These are phyloP conservation scores for Colletotrichum plurivorum DNA, from an alignment of 2,329 filamentous ascomycete species.

Conservation along the genomic window DNA sequence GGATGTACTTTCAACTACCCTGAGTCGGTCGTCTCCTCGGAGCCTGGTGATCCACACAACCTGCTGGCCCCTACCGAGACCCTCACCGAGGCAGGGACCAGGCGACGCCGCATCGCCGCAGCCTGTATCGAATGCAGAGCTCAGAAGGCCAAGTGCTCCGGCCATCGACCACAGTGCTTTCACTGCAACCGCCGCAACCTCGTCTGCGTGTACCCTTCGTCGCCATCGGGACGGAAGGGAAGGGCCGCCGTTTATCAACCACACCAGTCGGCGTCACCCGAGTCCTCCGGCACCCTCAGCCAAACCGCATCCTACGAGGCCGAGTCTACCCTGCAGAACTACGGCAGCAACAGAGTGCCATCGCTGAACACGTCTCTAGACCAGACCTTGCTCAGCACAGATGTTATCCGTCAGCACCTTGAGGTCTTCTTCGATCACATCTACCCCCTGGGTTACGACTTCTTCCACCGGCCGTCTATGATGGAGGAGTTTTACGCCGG, in stretches of 20 bases:
- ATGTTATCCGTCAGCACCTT: slow-evolving; percentile 30
- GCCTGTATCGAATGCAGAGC: slow-evolving; percentile 53
- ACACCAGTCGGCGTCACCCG: slow-evolving; percentile 7
- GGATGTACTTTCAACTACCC: slow-evolving; percentile 30
- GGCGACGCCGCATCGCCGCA: slow-evolving; percentile 43
- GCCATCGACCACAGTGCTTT: slow-evolving; percentile 40
- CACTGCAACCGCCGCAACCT: slow-evolving; percentile 26
- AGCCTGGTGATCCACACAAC: slow-evolving; percentile 13
- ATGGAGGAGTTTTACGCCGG: slow-evolving; percentile 29
- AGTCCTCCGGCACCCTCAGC: slow-evolving; percentile 12
- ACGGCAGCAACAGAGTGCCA: neutral
- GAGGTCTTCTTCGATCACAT: slow-evolving; percentile 31
- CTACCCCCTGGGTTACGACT: slow-evolving; percentile 26
- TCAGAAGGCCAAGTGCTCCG: slow-evolving; percentile 54
- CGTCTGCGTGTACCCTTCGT: slow-evolving; percentile 8
- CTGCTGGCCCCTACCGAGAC: slow-evolving; percentile 18
- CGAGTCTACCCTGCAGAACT: neutral
- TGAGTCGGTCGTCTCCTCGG: slow-evolving; percentile 1
- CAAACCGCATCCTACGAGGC: slow-evolving; percentile 16
- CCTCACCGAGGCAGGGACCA: slow-evolving; percentile 48
- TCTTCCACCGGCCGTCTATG: slow-evolving; percentile 31
- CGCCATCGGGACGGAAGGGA: slow-evolving; percentile 8
- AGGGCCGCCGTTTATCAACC: neutral
- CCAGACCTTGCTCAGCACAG: slow-evolving; percentile 20
- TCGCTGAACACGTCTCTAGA: slow-evolving; percentile 9